Evolutionary conservation across 208 protist genomes (phyloP).

Genomic region (Crithidia thermophila): DNA sequence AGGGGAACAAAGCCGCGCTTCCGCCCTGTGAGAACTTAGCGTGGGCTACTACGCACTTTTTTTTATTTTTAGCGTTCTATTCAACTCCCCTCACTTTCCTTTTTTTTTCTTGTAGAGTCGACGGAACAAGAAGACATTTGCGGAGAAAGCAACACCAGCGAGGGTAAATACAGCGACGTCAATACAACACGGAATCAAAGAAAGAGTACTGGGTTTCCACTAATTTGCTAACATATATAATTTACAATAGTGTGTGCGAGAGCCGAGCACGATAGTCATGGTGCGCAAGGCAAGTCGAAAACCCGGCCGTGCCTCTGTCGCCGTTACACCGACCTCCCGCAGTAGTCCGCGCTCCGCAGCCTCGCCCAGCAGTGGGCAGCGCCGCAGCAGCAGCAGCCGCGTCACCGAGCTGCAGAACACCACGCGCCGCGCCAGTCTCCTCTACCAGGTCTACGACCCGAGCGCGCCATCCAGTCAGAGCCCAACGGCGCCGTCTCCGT

Average conservation of each 20-base stretch:
- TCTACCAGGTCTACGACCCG: constrained; percentile 21
- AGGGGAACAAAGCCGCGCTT: neutral
- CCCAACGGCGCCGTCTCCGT: neutral
- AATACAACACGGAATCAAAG: too few relatives aligned
- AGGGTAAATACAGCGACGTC: too few relatives aligned
- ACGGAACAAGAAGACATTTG: too few relatives aligned
- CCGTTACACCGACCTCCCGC: neutral
- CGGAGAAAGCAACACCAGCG: too few relatives aligned
- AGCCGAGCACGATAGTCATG: neutral
- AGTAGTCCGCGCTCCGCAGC: neutral
- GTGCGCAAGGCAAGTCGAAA: constrained; percentile 13
- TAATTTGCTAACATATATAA: too few relatives aligned
- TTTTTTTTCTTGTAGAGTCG: neutral
- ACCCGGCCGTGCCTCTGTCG: neutral
- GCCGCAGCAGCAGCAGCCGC: constrained; percentile 3
- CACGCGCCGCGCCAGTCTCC: neutral
- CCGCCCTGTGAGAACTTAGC: neutral
- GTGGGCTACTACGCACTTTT: neutral
- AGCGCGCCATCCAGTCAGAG: too few relatives aligned
- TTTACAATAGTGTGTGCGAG: neutral
- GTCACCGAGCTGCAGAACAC: constrained; percentile 4
- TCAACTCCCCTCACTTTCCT: neutral
- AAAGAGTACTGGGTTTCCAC: too few relatives aligned
- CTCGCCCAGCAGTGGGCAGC: neutral
- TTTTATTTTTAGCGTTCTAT: neutral